phyloP scores from a whole-genome alignment of 2,329 filamentous ascomycete species.

The Chaetomiaceae sp. region DNA sequence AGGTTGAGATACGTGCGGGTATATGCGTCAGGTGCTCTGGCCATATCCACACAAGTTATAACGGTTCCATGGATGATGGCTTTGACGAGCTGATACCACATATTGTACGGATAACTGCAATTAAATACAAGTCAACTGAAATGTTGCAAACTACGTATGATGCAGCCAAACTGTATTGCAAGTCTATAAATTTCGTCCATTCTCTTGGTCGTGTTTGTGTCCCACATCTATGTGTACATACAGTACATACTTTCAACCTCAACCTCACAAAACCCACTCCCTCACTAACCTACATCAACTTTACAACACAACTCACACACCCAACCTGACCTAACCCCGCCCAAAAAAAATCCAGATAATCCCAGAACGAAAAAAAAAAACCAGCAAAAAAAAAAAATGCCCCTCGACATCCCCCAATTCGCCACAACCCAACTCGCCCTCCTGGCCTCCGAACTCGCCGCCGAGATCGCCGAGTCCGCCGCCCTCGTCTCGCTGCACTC shows the following conservation, averaged over 20 bases:
- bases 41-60: too few species aligned
- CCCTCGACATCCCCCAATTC: slow-evolving; percentile 55
- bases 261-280: neutral
- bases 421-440: slow-evolving; percentile 66
- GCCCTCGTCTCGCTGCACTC: slow-evolving; percentile 63
- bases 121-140: too few species aligned
- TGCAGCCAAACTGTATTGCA: too few species aligned
- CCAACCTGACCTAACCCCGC: neutral
- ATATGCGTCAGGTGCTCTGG: too few species aligned
- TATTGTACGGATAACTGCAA: too few species aligned
- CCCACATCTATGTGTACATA: neutral
- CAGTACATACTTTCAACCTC: neutral
- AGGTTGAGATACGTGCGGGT: too few species aligned
- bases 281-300: neutral
- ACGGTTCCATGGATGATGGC: too few species aligned
- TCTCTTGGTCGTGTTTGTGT: too few species aligned
- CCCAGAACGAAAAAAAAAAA: neutral
- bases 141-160: too few species aligned
- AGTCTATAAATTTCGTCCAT: too few species aligned
- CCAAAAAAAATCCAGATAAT: neutral
- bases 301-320: too few species aligned
- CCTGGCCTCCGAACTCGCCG: slow-evolving; percentile 65
- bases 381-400: slow-evolving; percentile 5
- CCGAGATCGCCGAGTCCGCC: slow-evolving; percentile 67
- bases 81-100: too few species aligned